These are phyloP conservation scores for Astrephomene gubernaculifera DNA, from an alignment of 139 green algal species.

Conservation along the genomic window DNA sequence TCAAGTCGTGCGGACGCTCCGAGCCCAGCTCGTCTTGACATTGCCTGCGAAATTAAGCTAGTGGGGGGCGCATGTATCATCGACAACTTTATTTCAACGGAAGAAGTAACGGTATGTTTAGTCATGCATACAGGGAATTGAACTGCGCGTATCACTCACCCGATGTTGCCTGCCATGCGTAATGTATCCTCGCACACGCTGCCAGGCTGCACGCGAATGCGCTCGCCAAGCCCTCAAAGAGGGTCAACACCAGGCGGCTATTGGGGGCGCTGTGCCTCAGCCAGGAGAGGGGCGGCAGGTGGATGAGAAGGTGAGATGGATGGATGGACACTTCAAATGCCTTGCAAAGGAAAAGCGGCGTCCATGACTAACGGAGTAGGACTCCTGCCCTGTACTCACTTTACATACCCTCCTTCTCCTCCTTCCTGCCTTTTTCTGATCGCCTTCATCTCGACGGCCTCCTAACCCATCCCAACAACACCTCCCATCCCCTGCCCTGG, in stretches of 20 bases:
- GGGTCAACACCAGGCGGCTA: conserved; percentile 27
- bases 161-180: background rate
- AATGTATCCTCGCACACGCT: background rate
- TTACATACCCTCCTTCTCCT: too few relatives aligned
- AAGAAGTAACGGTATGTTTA: background rate
- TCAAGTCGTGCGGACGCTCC: background rate
- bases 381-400: background rate
- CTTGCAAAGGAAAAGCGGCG: background rate
- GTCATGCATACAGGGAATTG: background rate
- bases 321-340: too few relatives aligned
- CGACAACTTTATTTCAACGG: background rate
- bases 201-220: conserved; percentile 2
- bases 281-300: background rate
- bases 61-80: background rate
- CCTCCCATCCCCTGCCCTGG: background rate
- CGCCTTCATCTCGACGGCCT: background rate
- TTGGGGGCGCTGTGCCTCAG: conserved; percentile 40
- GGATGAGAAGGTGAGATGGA: background rate
- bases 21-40: background rate
- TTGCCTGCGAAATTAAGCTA: background rate
- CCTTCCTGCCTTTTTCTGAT: too few relatives aligned
- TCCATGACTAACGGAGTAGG: background rate
- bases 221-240: conserved; percentile 35
- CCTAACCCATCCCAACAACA: background rate
- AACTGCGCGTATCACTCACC: background rate